Evolutionary conservation across 371 early-diverging fungal species (phyloP), one percentile per base, ranked within the genome.

Genomic region (Mortierella sp.): DNA sequence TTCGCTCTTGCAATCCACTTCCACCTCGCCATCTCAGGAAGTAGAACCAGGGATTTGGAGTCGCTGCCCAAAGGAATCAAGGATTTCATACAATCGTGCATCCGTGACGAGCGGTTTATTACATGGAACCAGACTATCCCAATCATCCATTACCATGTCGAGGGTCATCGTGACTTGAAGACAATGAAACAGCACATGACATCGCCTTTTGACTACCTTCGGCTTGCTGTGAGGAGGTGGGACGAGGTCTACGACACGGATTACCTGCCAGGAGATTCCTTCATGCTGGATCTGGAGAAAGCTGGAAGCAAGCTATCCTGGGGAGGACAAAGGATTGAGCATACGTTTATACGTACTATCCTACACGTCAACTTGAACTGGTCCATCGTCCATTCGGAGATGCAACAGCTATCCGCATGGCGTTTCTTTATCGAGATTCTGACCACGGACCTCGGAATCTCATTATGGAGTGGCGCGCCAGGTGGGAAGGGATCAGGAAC

Each of bases 311-410:
- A 76, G 66, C 28, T 76, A 14, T 49, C 44, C 17, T 76, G 69
- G 77, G 31, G 66, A 2, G 69, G 65, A 14, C 34, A 34, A 3
- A 58, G 49, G 2, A 24, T 41, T 21, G 69, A 69, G 37, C 69
- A 57, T n/a, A n/a, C 46, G 4, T 60, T 76, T 17, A 9, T 76
- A 27, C 50, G 69, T 1, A 50, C 64, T 0, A 29, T 76, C 12
- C 57, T 68, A 28, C 64, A 68, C 51, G 69, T 76, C 51, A 76
- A 76, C 51, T 51, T 68, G 31, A 69, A 76, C 52, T 69, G 65
- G 69, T 76, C 77, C 3, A 64, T 64, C 8, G 77, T 76, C n/a
- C 69, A 76, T 28, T 64, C 77, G 25, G 69, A 76, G 45, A 63
- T 76, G 61, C 54, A 61, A 16, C 77, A 56, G 2, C 62, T 76